These are phyloP conservation scores for Liriodendron chinense DNA, from an alignment of 164 flowering plant genomes.

Conservation along the genomic window DNA sequence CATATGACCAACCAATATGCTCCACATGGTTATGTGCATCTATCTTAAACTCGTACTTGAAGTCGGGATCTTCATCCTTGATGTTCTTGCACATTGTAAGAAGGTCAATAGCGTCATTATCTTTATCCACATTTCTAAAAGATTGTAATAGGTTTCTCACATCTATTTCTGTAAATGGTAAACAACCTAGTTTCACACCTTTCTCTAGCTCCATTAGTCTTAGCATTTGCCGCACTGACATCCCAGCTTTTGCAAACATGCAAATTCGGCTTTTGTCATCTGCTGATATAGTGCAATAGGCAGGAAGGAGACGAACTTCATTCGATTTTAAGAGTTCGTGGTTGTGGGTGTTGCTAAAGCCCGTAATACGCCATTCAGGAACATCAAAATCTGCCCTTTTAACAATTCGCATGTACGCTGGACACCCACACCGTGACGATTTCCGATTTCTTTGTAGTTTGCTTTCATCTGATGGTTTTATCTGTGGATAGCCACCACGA, in stretches of 20 bases:
- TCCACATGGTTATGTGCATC: conserved; percentile 68
- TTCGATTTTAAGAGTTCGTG: conserved; percentile 67
- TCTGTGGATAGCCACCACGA: conserved; percentile 76
- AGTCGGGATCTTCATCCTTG: conserved; percentile 62
- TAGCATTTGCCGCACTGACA: conserved; percentile 79
- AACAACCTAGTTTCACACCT: conserved; percentile 66
- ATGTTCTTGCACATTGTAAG: conserved; percentile 65
- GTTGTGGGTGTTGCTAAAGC: conserved; percentile 73
- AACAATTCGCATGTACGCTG: conserved; percentile 78
- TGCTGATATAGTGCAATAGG: conserved; percentile 55
- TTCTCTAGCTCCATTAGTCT: conserved; percentile 81
- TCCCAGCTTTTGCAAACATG: conserved; percentile 83
- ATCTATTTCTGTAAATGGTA: conserved; percentile 78
- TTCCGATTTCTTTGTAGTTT: conserved; percentile 75
- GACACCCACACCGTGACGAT: conserved; percentile 86
- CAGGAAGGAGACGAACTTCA: conserved; percentile 59
- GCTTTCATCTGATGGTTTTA: conserved; percentile 67
- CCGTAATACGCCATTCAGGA: conserved; percentile 85
- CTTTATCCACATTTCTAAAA: conserved; percentile 61
- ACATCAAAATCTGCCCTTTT: conserved; percentile 71
- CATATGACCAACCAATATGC: conserved; percentile 77
- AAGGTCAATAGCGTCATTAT: conserved; percentile 70
- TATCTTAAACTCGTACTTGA: conserved; percentile 64
- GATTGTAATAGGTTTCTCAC: conserved; percentile 72
- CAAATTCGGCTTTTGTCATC: conserved; percentile 82